Conservation (phyloP, 352 stramenopile genomes). For the Pythium dissimile region DNA sequence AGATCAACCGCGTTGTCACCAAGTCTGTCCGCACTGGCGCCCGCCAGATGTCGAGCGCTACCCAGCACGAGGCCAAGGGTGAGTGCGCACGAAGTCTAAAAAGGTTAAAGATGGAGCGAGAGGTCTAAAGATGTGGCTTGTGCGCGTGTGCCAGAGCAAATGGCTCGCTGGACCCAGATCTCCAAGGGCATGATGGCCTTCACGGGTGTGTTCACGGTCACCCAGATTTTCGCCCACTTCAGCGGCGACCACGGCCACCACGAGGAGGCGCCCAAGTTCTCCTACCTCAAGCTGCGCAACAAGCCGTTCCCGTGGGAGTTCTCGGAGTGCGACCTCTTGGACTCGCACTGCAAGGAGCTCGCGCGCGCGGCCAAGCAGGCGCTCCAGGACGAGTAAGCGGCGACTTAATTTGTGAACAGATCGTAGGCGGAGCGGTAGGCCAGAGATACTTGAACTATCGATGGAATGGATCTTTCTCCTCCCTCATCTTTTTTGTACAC, state of each 20-base stretch:
- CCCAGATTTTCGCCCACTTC: conserved; percentile 49
- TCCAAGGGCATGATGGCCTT: conserved; percentile 82
- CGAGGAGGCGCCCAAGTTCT: conserved; percentile 56
- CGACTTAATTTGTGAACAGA: conserved; percentile 18
- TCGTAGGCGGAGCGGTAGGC: background rate
- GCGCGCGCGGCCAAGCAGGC: conserved; percentile 64
- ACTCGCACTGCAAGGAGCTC: conserved; percentile 67
- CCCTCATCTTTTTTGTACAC: too few species aligned
- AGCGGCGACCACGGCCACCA: conserved; percentile 46
- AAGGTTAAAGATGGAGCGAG: too few species aligned
- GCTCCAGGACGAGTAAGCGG: conserved; percentile 45
- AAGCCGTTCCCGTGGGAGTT: conserved; percentile 85
- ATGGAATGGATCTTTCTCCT: background rate
- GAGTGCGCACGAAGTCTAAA: conserved; percentile 18
- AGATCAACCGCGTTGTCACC: conserved; percentile 37
- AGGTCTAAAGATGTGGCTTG: too few species aligned
- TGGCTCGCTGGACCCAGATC: conserved; percentile 82
- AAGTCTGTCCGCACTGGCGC: conserved; percentile 53
- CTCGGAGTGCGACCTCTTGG: conserved; percentile 77
- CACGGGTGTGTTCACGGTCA: conserved; percentile 48
- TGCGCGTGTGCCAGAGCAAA: conserved; percentile 50
- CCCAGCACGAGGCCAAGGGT: conserved; percentile 82
- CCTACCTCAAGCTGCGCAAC: conserved; percentile 86
- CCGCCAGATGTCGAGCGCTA: conserved; percentile 77
- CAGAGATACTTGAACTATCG: background rate